A percentile compares a stretch with the other conserved stretches of the same genome.
phyloP scores from a whole-genome alignment of 495 filamentous ascomycete genomes.

The Ramalina peruviana region DNA sequence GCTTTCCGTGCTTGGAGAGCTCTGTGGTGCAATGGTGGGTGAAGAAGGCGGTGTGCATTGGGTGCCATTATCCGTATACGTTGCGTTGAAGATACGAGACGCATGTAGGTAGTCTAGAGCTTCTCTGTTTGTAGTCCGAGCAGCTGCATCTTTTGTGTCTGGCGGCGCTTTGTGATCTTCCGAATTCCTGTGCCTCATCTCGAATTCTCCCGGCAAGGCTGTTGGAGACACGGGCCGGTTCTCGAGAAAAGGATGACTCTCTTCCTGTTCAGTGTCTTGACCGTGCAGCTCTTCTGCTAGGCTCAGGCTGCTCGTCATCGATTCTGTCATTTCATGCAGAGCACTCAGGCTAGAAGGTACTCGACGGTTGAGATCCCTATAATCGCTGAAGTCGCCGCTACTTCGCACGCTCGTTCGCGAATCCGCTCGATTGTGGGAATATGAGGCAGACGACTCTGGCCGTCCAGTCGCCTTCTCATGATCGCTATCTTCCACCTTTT shows the following conservation, averaged over 20 bases:
- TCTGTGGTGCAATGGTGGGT: conserved; percentile 36
- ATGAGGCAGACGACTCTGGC: conserved; percentile 66
- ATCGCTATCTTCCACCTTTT: conserved; percentile 21
- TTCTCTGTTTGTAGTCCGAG: neutral
- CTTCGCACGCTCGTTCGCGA: conserved; percentile 41
- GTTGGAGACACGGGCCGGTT: conserved; percentile 20
- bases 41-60: conserved; percentile 76
- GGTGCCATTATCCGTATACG: conserved; percentile 59
- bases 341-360: conserved; percentile 54
- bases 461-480: conserved; percentile 22
- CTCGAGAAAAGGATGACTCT: conserved; percentile 22
- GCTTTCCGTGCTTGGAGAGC: conserved; percentile 26
- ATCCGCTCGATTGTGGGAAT: conserved; percentile 50
- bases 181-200: conserved; percentile 11
- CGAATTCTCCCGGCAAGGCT: conserved; percentile 30
- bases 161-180: conserved; percentile 30
- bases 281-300: conserved; percentile 84
- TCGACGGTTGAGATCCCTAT: conserved; percentile 24
- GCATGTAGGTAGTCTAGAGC: neutral
- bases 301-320: conserved; percentile 52
- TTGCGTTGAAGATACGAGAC: neutral
- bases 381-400: conserved; percentile 46
- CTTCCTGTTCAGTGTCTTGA: conserved; percentile 51
- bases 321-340: conserved; percentile 33
- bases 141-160: neutral